phyloP scores from a whole-genome alignment of 805 yeast species.

The Nakazawaea anatomiae region DNA sequence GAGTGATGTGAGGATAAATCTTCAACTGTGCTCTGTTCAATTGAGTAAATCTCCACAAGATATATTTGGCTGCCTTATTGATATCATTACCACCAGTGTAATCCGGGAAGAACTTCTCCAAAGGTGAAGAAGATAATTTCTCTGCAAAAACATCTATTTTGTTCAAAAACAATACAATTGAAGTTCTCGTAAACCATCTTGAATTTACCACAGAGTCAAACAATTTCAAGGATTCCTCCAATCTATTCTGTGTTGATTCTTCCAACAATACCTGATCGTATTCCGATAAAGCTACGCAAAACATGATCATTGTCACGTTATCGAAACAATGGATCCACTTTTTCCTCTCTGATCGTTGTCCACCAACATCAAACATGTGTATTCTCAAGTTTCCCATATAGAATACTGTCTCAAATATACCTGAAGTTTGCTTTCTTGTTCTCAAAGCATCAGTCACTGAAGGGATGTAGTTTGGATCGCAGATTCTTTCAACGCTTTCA shows the following conservation, averaged over 20 bases:
- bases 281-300: conserved; percentile 87
- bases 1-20: conserved; percentile 87
- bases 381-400: conserved; percentile 63
- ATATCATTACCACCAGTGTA: conserved; percentile 88
- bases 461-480: conserved; percentile 59
- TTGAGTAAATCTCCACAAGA: conserved; percentile 84
- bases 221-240: conserved; percentile 75
- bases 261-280: conserved; percentile 84
- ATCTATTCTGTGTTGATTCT: conserved; percentile 66
- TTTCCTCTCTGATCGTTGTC: conserved; percentile 91
- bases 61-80: conserved; percentile 86
- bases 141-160: conserved; percentile 88
- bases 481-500: conserved; percentile 57
- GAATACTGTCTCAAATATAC: conserved; percentile 79
- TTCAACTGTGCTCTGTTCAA: conserved; percentile 77
- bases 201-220: conserved; percentile 91
- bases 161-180: conserved; percentile 80
- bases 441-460: conserved; percentile 72
- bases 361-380: conserved; percentile 84
- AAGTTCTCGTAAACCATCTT: conserved; percentile 85
- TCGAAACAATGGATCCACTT: conserved; percentile 96
- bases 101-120: conserved; percentile 82
- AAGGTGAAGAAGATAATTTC: conserved; percentile 73
- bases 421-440: conserved; percentile 88
- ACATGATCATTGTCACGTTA: conserved; percentile 82